These are phyloP conservation scores for Conoideocrella luteorostrata DNA, from an alignment of 2,329 filamentous ascomycete species.

Conservation along the genomic window DNA sequence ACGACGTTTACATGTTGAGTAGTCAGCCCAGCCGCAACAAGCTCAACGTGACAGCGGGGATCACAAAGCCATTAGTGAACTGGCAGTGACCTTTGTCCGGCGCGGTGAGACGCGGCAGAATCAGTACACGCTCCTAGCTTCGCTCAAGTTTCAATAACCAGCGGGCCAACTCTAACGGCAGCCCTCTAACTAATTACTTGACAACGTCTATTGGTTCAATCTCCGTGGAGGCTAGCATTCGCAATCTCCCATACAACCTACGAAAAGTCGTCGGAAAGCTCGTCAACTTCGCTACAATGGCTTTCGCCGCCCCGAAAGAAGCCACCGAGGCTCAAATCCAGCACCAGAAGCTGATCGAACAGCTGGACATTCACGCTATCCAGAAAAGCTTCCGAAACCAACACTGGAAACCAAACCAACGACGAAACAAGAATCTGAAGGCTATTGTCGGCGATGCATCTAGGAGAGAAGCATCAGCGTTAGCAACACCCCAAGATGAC, in stretches of 20 bases:
- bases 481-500: slow-evolving; percentile 69
- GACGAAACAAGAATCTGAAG: slow-evolving; percentile 98
- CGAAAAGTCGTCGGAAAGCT: not conserved
- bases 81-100: slow-evolving; percentile 8
- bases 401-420: slow-evolving; percentile 85
- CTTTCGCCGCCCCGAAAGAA: slow-evolving; percentile 45
- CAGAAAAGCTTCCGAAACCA: slow-evolving; percentile 87
- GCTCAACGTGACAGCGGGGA: too few species aligned
- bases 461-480: slow-evolving; percentile 80
- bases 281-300: not conserved
- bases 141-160: not conserved
- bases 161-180: too few species aligned
- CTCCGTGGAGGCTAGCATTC: too few species aligned
- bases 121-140: slow-evolving; percentile 1
- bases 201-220: too few species aligned
- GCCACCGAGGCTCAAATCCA: slow-evolving; percentile 65
- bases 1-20: too few species aligned
- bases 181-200: too few species aligned
- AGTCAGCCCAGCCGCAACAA: too few species aligned
- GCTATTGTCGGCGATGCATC: slow-evolving; percentile 87
- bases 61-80: too few species aligned
- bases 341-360: slow-evolving; percentile 80
- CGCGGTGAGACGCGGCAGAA: slow-evolving; percentile 31
- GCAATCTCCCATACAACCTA: too few species aligned
- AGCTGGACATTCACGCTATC: slow-evolving; percentile 82